Evolutionary conservation across 306 rosid species (phyloP), one percentile per base, ranked within the genome.

Genomic region (Fagus crenata): DNA sequence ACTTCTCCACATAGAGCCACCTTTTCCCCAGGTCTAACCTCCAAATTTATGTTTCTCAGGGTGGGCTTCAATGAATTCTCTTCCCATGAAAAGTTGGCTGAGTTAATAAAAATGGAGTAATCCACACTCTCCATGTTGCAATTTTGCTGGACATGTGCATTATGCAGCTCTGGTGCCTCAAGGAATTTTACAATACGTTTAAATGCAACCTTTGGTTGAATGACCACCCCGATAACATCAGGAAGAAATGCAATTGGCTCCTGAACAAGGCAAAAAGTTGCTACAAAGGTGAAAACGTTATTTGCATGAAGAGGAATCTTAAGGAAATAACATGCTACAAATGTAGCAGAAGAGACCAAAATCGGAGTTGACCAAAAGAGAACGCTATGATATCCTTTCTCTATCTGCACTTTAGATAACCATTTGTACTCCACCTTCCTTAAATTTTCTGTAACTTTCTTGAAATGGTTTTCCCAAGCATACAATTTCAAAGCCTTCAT

Each of bases 401-500:
- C 75, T 6, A 49, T 55, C 69, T 84, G 91, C 77, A 88, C 87
- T 4, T 86, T 72, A 3, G 82, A 31, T 70, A 93, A 55, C 85
- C 86, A 78, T 81, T 82, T 83, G 6, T 77, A 71, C 81, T 93
- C 97, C 22, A 35, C 78, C 55, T 75, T 80, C 75, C 97, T 89
- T 41, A 93, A 78, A 4, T 18, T 79, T 31, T 87, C 90, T 15
- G 88, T 82, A 1, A 64, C 85, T 3, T 67, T 85, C 85, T 83
- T 88, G 78, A 90, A 89, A 83, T 89, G 89, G 0, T 71, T 81
- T 76, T 93, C 90, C 98, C 98, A 93, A 0, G 95, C 96, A 70
- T 93, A 93, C n/a, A 93, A 56, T 76, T 93, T 93, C 63, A 93
- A 41, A 65, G 91, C 92, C 73, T 91, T 93, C 93, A 93, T 88